Conservation (phyloP, 164 flowering plant species). For the Nymphaea colorata region DNA sequence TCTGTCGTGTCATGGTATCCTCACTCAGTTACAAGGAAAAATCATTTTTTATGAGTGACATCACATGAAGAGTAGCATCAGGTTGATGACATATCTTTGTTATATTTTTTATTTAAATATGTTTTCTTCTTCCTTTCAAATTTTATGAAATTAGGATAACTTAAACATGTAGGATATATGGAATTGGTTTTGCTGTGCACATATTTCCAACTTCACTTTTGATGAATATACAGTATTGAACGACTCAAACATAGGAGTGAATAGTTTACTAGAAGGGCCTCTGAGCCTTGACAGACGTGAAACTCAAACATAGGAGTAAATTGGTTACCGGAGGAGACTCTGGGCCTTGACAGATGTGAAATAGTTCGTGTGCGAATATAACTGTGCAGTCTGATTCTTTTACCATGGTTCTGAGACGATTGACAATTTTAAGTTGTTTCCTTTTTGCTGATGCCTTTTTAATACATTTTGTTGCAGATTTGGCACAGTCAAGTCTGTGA, state of each 20-base stretch:
- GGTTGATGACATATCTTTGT: not conserved
- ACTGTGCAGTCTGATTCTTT: too few relatives aligned
- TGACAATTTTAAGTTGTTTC: not conserved
- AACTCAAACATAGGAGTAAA: not conserved
- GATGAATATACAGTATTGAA: too few relatives aligned
- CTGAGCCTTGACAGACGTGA: too few relatives aligned
- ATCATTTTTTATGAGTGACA: not conserved
- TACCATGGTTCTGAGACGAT: not conserved
- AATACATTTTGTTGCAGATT: conserved; percentile 41
- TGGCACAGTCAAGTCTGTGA: conserved; percentile 68
- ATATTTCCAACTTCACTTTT: too few relatives aligned
- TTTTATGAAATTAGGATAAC: too few relatives aligned
- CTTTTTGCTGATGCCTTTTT: not conserved
- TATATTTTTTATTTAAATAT: too few relatives aligned
- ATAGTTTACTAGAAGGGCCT: not conserved
- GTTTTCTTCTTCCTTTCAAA: too few relatives aligned
- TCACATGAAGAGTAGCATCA: not conserved
- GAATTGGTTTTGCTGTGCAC: too few relatives aligned
- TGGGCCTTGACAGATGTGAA: not conserved
- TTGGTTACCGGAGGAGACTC: not conserved
- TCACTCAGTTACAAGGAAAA: not conserved
- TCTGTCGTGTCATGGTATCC: not conserved
- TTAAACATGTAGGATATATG: too few relatives aligned
- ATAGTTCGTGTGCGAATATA: not conserved
- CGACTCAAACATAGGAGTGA: too few relatives aligned